Evolutionary conservation across 2,329 filamentous ascomycete genomes (phyloP), one percentile per base, ranked within the genome.

Genomic region (Clarireedia hainanense): DNA sequence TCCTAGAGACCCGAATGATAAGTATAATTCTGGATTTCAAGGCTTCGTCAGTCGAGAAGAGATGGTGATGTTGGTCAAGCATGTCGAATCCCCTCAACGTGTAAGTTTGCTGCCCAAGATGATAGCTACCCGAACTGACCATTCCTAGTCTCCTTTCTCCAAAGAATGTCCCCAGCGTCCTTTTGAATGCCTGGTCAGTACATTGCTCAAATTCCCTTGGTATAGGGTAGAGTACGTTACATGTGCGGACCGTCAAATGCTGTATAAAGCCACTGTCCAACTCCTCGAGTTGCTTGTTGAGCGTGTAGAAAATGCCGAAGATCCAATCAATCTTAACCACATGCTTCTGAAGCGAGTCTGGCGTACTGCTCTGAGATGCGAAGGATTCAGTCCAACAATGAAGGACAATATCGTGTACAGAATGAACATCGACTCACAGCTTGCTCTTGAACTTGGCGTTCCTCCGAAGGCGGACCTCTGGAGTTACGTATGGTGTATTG

Each of bases 111-210:
- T 15, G 20, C 40, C 15, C 20, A 14, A 3, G 34, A 9, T 17
- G 10, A 20, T 47, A 17, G 30, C n/a, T 6, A n/a, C 5, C 9
- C 27, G 7, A 47, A 52, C 56, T 64, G 53, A 60, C 26, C 46
- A 7, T 37, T 36, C 20, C 49, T 39, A 85, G 80, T 81, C 80
- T 12, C 78, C 79, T 0, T 86, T 80, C 64, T 77, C 80, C 7
- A 76, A 74, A 56, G 75, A 82, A 26, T 84, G 81, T 61, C 81
- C 82, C 0, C 82, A 86, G 69, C 78, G 84, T 14, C 79, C 82
- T 1, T 86, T 80, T 55, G 84, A 87, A 70, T 83, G 77, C 65
- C 72, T 86, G 63, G 83, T 86, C 62, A 84, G 80, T 66, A 85
- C 79, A 0, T 61, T 70, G 57, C 52, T 64, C 50, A 70, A 70